A percentile compares a stretch with the other conserved stretches of the same genome.
These are phyloP conservation scores for Boletus sp. DNA, from an alignment of 1,284 basidiomycete genomes.

Conservation along the genomic window DNA sequence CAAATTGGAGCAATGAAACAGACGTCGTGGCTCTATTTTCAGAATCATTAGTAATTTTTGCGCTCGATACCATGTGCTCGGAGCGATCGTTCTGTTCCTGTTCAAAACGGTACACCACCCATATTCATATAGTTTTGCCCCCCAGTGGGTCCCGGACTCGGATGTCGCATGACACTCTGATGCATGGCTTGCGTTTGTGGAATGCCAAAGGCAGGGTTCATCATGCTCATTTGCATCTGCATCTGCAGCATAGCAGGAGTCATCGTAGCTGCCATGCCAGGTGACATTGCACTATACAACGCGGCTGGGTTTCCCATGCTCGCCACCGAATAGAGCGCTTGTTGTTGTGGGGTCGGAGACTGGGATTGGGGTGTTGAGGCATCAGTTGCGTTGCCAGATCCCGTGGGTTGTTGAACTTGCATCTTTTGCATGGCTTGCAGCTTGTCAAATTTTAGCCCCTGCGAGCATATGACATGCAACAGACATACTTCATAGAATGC, in stretches of 20 bases:
- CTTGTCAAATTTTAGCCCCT: constrained; percentile 35
- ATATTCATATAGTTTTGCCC: constrained; percentile 57
- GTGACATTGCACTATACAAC: constrained; percentile 31
- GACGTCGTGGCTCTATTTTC: constrained; percentile 24
- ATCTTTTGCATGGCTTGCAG: constrained; percentile 77
- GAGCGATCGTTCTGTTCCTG: constrained; percentile 16
- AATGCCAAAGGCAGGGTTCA: constrained; percentile 46
- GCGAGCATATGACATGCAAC: background rate
- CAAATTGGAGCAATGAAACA: constrained; percentile 18
- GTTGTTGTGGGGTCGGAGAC: constrained; percentile 39
- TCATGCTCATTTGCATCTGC: constrained; percentile 66
- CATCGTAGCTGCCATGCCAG: constrained; percentile 32
- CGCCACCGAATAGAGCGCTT: constrained; percentile 34
- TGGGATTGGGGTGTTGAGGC: constrained; percentile 31
- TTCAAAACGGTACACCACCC: constrained; percentile 38
- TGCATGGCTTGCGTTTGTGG: constrained; percentile 67
- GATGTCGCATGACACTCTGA: constrained; percentile 74
- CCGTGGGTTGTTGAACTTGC: constrained; percentile 44
- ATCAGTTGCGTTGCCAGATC: constrained; percentile 41
- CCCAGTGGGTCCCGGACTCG: constrained; percentile 57
- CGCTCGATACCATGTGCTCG: constrained; percentile 1
- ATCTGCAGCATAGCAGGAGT: constrained; percentile 48
- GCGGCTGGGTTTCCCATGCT: constrained; percentile 50
- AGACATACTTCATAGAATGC: constrained; percentile 82
- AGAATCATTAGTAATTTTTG: constrained; percentile 13